Evolutionary conservation across 805 yeast genomes (phyloP), one percentile per base, ranked within the genome.

Genomic region (Starmera amethionina): DNA sequence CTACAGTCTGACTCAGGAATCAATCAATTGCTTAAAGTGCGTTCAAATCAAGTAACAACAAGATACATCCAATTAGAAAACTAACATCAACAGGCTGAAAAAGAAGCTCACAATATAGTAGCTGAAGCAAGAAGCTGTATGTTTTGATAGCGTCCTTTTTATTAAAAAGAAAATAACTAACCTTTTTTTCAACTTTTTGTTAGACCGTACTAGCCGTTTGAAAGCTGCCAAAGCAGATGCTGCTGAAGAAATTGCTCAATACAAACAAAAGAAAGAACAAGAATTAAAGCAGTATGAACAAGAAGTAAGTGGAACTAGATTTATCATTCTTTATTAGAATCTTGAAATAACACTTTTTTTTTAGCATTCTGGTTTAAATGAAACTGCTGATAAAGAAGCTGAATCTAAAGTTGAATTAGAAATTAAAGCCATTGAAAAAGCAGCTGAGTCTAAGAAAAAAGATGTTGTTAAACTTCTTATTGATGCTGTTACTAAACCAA

Each of bases 221-320:
- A 93, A 90, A 75, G 89, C 93, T 36, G 96, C 97, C 40, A 90
- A 88, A 69, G 67, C 81, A 19, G 97, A 93, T 61, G 98, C 98
- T 31, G 82, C 87, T 48, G 67, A 71, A 42, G 98, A 93, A 64
- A 86, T 93, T 54, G 83, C 79, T 49, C 80, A 77, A 42, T 93
- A 93, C 75, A 89, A 85, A 71, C 60, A 70, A 38, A 75, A 79
- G 60, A 90, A 89, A 69, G 96, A 89, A 48, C 67, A 65, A 37
- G 96, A 90, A 64, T 77, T 90, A 64, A 73, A 75, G 58, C 66
- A 75, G 47, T 80, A 71, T 55, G 93, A 86, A 60, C 64, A 71
- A 33, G 77, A 79, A 54, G 68, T 63, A 51, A 19, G 65, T 52
- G 35, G n/a, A 25, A 29, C 27, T 29, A 25, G 8, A 27, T 8